Conservation (phyloP, 2,329 filamentous ascomycete species). For the Lojkania enalia region DNA sequence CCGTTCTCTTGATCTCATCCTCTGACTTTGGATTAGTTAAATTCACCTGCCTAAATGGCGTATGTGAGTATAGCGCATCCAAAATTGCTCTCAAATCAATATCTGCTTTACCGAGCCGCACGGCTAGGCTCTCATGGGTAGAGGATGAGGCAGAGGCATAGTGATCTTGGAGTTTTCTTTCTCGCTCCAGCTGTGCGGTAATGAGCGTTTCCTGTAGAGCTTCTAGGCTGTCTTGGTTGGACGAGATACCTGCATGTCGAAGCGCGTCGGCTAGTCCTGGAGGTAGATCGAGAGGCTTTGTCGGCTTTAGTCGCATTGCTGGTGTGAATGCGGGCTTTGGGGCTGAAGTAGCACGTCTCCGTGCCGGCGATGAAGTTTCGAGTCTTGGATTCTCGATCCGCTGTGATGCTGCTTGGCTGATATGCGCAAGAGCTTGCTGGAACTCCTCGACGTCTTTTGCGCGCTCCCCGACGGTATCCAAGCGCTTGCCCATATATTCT, state of each 20-base stretch:
- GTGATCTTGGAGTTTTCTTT: slow-evolving; percentile 41
- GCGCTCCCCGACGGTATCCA: slow-evolving; percentile 30
- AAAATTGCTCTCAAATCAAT: slow-evolving; percentile 42
- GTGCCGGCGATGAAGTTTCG: slow-evolving; percentile 18
- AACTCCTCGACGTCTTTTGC: slow-evolving; percentile 32
- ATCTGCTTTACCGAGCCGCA: slow-evolving; percentile 43
- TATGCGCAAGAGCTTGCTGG: slow-evolving; percentile 36
- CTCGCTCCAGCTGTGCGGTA: slow-evolving; percentile 35
- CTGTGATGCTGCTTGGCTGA: slow-evolving; percentile 29
- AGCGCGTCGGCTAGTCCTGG: slow-evolving; percentile 39
- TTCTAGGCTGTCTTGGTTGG: slow-evolving; percentile 33
- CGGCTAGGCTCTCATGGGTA: slow-evolving; percentile 39
- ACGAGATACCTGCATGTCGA: slow-evolving; percentile 36
- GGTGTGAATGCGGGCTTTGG: slow-evolving; percentile 28
- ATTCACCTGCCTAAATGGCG: slow-evolving; percentile 32
- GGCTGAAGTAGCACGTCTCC: slow-evolving; percentile 28
- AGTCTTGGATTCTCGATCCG: slow-evolving; percentile 25
- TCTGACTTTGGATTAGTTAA: slow-evolving; percentile 32
- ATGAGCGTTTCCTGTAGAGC: slow-evolving; percentile 32
- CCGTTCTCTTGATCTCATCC: slow-evolving; percentile 39
- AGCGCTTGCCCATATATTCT: slow-evolving; percentile 46
- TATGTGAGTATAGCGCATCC: slow-evolving; percentile 44
- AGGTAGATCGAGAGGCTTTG: slow-evolving; percentile 33
- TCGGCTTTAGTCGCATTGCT: slow-evolving; percentile 33
- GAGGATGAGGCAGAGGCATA: slow-evolving; percentile 35